Evolutionary conservation across 2,329 filamentous ascomycete species (phyloP).

Genomic region (Ustulina deusta): DNA sequence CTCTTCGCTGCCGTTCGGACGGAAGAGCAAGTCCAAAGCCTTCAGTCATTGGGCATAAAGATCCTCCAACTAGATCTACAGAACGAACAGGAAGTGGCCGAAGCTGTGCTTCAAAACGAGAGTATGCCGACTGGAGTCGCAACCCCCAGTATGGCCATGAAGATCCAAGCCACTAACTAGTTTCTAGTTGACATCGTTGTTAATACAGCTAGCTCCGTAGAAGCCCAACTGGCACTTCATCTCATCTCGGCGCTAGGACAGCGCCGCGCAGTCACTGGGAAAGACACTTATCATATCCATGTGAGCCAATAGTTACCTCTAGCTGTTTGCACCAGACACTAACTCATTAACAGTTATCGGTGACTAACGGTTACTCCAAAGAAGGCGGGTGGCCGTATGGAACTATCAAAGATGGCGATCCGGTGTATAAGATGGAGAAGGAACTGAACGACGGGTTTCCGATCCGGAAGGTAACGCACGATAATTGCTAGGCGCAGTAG

Average conservation of each 20-base stretch:
- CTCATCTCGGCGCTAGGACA: constrained; percentile 53
- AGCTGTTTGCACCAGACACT: not conserved
- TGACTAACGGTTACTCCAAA: constrained; percentile 45
- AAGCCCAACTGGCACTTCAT: constrained; percentile 44
- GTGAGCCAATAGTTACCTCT: constrained; percentile 40
- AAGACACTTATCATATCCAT: constrained; percentile 52
- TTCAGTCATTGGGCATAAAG: constrained; percentile 51
- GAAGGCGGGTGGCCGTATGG: constrained; percentile 51
- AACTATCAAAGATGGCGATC: constrained; percentile 49
- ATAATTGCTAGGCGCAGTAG: not conserved
- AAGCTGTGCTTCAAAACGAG: constrained; percentile 37
- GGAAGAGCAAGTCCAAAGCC: constrained; percentile 49
- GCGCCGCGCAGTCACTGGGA: constrained; percentile 45
- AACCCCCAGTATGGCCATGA: not conserved
- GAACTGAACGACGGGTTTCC: constrained; percentile 45
- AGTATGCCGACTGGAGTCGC: constrained; percentile 22
- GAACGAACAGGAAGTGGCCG: constrained; percentile 43
- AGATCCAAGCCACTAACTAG: constrained; percentile 35
- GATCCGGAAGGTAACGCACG: constrained; percentile 46
- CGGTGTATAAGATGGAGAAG: constrained; percentile 49
- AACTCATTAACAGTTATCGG: constrained; percentile 46
- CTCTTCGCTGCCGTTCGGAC: constrained; percentile 52
- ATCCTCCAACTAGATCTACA: constrained; percentile 51
- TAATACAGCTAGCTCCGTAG: constrained; percentile 52
- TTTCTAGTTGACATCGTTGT: constrained; percentile 53